Conservation (phyloP, 345 rosid genomes). For the Leavenworthia alabamica region DNA sequence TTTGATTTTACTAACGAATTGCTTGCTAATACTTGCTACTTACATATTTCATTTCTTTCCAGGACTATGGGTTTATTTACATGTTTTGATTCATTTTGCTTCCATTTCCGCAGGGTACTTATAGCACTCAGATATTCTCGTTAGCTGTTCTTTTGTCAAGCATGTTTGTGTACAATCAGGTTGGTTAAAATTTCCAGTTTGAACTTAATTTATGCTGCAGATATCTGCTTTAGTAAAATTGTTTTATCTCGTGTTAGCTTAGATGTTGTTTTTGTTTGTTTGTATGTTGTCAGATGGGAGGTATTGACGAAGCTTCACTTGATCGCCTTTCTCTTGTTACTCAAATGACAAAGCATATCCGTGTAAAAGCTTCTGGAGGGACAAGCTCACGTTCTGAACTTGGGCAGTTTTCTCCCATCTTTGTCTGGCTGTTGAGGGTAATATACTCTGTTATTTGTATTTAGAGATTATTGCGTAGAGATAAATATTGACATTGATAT, state of each 20-base stretch:
- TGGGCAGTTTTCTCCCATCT: slow-evolving; percentile 92
- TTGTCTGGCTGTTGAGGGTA: slow-evolving; percentile 99
- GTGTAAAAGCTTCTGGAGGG: slow-evolving; percentile 88
- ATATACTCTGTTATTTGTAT: background rate
- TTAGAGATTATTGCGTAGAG: background rate
- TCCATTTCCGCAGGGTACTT: slow-evolving; percentile 65
- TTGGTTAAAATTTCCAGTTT: slow-evolving; percentile 18
- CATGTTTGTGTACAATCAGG: slow-evolving; percentile 98
- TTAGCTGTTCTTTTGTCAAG: slow-evolving; percentile 93
- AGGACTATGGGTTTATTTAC: background rate
- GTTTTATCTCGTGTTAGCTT: background rate
- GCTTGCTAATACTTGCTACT: background rate
- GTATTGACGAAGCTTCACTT: slow-evolving; percentile 92
- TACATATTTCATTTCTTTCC: background rate
- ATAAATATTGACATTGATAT: slow-evolving; percentile 2
- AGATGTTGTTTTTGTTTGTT: slow-evolving; percentile 1
- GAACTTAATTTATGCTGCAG: background rate
- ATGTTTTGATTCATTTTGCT: background rate
- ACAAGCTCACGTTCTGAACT: slow-evolving; percentile 69
- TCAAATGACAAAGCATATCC: slow-evolving; percentile 94
- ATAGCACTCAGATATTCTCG: slow-evolving; percentile 97
- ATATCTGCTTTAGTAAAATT: background rate
- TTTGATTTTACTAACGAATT: background rate
- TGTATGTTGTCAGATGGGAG: slow-evolving; percentile 64
- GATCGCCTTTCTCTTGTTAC: slow-evolving; percentile 97